Evolutionary conservation across 75 land plant species (phyloP).

Genomic region (Isoetes taiwanensis): DNA sequence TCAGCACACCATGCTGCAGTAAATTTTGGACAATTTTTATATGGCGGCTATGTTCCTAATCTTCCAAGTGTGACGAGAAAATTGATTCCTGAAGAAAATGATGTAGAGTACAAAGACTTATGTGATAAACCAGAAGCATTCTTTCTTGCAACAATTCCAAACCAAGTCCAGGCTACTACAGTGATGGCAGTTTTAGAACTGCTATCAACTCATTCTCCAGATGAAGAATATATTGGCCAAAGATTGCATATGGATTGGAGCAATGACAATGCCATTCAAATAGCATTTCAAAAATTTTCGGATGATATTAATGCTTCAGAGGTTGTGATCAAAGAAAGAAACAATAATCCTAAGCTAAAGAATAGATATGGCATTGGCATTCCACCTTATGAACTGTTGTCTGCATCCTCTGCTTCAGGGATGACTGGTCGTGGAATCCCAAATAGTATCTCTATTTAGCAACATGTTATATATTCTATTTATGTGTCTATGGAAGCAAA

Average conservation of each 20-base stretch:
- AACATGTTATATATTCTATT: too few relatives aligned
- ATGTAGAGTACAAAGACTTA: background rate
- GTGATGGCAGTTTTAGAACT: constrained; percentile 67
- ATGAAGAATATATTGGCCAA: constrained; percentile 75
- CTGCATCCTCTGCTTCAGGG: constrained; percentile 44
- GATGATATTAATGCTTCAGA: constrained; percentile 32
- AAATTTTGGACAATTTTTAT: constrained; percentile 57
- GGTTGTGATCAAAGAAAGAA: constrained; percentile 31
- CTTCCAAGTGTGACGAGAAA: background rate
- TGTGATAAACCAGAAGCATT: background rate
- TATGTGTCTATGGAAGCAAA: too few relatives aligned
- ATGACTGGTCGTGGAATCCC: constrained; percentile 52
- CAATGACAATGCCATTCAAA: constrained; percentile 30
- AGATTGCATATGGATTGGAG: constrained; percentile 25
- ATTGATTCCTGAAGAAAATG: background rate
- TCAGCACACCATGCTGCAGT: constrained; percentile 65
- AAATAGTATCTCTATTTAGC: constrained; percentile 32
- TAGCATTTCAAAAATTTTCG: constrained; percentile 30
- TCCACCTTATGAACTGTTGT: constrained; percentile 53
- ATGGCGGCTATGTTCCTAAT: constrained; percentile 33
- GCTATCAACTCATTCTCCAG: constrained; percentile 61
- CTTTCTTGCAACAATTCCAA: background rate
- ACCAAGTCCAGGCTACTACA: constrained; percentile 15
- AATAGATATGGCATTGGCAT: constrained; percentile 56
- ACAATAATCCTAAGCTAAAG: constrained; percentile 30